A percentile compares a stretch with the other conserved stretches of the same genome.
These are phyloP conservation scores for Pleurotus djamor DNA, from an alignment of 768 basidiomycete species.

Conservation along the genomic window DNA sequence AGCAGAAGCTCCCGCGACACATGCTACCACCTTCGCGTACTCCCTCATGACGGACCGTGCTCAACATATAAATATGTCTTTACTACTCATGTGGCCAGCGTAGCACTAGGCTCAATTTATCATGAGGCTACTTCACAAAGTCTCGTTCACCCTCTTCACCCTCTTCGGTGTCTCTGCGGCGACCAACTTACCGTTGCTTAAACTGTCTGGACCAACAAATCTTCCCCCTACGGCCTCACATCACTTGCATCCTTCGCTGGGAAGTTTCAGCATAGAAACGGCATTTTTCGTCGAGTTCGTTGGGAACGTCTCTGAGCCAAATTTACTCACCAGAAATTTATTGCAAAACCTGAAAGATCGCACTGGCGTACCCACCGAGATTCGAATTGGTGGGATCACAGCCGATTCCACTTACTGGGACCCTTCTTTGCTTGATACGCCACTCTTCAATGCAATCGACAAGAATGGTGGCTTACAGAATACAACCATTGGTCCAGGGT, in stretches of 20 bases:
- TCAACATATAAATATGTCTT: not conserved
- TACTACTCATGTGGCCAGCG: too few species aligned
- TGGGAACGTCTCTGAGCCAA: conserved; percentile 42
- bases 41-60: not conserved
- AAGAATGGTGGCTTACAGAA: conserved; percentile 40
- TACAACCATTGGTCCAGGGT: conserved; percentile 48
- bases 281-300: conserved; percentile 51
- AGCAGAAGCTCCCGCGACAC: not conserved
- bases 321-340: conserved; percentile 38
- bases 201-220: conserved; percentile 34
- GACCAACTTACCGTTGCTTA: conserved; percentile 20
- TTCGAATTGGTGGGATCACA: conserved; percentile 53
- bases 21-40: not conserved
- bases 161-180: not conserved
- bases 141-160: conserved; percentile 5
- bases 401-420: conserved; percentile 54
- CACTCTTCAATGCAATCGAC: conserved; percentile 43
- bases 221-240: conserved; percentile 44
- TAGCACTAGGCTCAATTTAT: too few species aligned
- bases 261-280: conserved; percentile 54
- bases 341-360: conserved; percentile 43
- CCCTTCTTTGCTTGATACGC: conserved; percentile 28
- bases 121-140: too few species aligned
- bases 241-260: conserved; percentile 39
- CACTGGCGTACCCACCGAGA: conserved; percentile 41